Conservation (phyloP, 768 basidiomycete species). For the Goffeauzyma gilvescens region DNA sequence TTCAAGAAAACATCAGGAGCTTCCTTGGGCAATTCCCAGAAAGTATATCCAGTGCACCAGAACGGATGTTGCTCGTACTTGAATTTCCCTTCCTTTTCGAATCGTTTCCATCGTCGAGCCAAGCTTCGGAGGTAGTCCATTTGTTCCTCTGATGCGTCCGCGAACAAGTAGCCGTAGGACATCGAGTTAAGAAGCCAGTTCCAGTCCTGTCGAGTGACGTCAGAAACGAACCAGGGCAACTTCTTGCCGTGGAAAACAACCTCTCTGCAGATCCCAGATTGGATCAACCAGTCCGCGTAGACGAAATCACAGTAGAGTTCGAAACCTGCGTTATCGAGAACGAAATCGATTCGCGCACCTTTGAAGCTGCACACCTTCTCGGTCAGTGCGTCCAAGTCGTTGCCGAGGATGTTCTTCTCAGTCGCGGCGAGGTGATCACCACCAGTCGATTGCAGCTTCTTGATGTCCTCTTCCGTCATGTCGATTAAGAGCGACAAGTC, state of each 20-base stretch:
- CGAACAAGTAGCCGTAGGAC: conserved; percentile 62
- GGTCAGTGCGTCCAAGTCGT: conserved; percentile 49
- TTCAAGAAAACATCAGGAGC: conserved; percentile 55
- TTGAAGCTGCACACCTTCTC: conserved; percentile 39
- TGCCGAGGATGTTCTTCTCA: conserved; percentile 88
- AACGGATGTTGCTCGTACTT: conserved; percentile 29
- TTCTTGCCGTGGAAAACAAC: conserved; percentile 91
- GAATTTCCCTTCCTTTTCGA: conserved; percentile 81
- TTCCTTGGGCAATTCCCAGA: conserved; percentile 34
- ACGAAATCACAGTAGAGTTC: conserved; percentile 15
- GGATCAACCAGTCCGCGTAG: conserved; percentile 74
- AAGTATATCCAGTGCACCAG: conserved; percentile 78
- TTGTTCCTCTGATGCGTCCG: conserved; percentile 58
- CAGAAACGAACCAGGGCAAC: conserved; percentile 43
- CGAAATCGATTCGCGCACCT: conserved; percentile 56
- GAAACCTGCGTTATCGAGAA: conserved; percentile 32
- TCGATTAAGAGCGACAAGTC: conserved; percentile 87
- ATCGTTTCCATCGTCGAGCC: conserved; percentile 82
- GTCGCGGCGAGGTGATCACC: conserved; percentile 88
- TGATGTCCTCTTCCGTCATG: conserved; percentile 96
- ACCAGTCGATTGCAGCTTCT: conserved; percentile 83
- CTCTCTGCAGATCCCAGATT: conserved; percentile 64
- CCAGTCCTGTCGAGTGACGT: conserved; percentile 86
- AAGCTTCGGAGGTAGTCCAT: conserved; percentile 60
- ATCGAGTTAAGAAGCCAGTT: conserved; percentile 43